Evolutionary conservation across 306 rosid species (phyloP).

Genomic region (Rubus parviflorus): DNA sequence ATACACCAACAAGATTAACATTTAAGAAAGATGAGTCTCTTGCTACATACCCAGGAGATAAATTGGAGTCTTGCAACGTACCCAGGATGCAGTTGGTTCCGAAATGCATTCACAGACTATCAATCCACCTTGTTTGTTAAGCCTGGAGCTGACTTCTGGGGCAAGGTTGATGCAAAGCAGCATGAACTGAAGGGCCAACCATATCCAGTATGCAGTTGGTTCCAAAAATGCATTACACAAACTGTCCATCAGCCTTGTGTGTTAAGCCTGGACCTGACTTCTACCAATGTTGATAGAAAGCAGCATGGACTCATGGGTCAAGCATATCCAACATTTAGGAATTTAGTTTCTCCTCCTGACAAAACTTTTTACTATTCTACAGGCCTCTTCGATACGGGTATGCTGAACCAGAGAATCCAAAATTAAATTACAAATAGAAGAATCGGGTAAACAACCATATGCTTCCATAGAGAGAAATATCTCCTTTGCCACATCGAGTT

Average conservation of each 20-base stretch:
- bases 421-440: constrained; percentile 52
- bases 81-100: not conserved
- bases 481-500: constrained; percentile 67
- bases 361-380: constrained; percentile 45
- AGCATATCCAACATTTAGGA: constrained; percentile 25
- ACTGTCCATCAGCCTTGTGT: not conserved
- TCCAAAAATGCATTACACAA: not conserved
- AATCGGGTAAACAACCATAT: constrained; percentile 62
- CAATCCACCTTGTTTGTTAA: not conserved
- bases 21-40: not conserved
- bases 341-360: constrained; percentile 34
- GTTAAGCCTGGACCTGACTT: not conserved
- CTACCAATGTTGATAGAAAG: constrained; percentile 3
- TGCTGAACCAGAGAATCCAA: constrained; percentile 41
- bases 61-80: not conserved
- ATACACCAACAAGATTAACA: not conserved
- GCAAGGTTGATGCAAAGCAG: not conserved
- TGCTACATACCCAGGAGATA: constrained; percentile 14
- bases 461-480: constrained; percentile 61
- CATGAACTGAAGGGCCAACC: not conserved
- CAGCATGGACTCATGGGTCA: not conserved
- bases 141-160: not conserved
- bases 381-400: constrained; percentile 46
- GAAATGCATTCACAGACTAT: not conserved
- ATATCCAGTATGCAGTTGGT: constrained; percentile 6